Evolutionary conservation across 352 stramenopile genomes (phyloP).

Genomic region (Phytophthora kernoviae): DNA sequence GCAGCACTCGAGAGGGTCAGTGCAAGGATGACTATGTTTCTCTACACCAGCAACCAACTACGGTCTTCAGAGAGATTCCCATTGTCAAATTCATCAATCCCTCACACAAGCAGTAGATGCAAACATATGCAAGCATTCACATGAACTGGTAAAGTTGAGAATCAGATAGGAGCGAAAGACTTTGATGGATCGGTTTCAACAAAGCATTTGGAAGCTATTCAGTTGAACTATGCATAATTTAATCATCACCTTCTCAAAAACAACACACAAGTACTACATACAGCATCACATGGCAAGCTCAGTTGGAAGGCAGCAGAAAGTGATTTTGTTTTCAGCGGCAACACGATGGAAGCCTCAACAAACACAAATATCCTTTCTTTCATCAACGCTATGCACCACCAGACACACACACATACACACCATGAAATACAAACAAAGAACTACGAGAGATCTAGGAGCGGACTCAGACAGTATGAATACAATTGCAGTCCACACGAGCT

Average conservation of each 20-base stretch:
- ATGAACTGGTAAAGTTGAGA: slow-evolving; percentile 34
- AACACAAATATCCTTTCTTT: slow-evolving; percentile 85
- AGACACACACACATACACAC: slow-evolving; percentile 11
- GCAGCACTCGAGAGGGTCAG: slow-evolving; percentile 53
- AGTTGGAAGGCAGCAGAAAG: slow-evolving; percentile 89
- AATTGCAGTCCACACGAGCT: slow-evolving; percentile 74
- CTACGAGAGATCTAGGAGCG: slow-evolving; percentile 23
- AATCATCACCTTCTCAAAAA: slow-evolving; percentile 68
- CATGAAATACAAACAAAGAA: slow-evolving; percentile 12
- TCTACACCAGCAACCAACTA: slow-evolving; percentile 48
- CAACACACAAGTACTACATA: slow-evolving; percentile 11
- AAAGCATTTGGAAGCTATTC: slow-evolving; percentile 52
- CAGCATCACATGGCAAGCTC: slow-evolving; percentile 51
- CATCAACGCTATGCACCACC: slow-evolving; percentile 54
- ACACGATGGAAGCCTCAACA: slow-evolving; percentile 60
- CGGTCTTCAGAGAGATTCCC: slow-evolving; percentile 82
- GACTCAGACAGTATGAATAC: slow-evolving; percentile 88
- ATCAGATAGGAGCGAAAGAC: slow-evolving; percentile 90
- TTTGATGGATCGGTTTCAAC: slow-evolving; percentile 75
- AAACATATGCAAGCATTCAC: slow-evolving; percentile 6
- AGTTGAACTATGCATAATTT: slow-evolving; percentile 85
- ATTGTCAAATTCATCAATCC: slow-evolving; percentile 84
- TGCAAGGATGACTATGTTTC: slow-evolving; percentile 80
- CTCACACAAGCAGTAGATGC: slow-evolving; percentile 28
- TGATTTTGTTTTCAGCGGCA: slow-evolving; percentile 73